These are phyloP conservation scores for Trichoderma arundinaceum DNA, from an alignment of 2,329 filamentous ascomycete species.

Conservation along the genomic window DNA sequence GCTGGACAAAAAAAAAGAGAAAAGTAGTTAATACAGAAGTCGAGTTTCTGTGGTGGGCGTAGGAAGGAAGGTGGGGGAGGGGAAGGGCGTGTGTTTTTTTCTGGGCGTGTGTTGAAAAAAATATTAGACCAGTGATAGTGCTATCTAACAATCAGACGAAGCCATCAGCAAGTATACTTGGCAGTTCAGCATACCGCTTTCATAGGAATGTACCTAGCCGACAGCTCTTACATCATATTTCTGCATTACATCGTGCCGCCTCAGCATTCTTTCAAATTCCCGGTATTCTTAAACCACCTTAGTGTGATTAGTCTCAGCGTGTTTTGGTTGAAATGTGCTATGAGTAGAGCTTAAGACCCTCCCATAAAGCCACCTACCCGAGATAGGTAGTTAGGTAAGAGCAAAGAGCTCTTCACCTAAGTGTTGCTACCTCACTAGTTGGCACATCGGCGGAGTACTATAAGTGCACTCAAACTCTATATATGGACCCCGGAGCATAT, in stretches of 20 bases:
- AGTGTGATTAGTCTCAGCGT: neutral
- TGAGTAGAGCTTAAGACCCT: too few species aligned
- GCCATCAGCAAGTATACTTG: neutral
- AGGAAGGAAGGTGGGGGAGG: constrained; percentile 39
- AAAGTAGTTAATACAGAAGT: constrained; percentile 21
- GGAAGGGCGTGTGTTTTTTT: constrained; percentile 32
- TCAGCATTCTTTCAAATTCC: too few species aligned
- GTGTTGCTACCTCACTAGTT: too few species aligned
- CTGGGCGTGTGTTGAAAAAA: constrained; percentile 27
- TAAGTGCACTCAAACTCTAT: neutral
- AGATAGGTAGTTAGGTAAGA: neutral
- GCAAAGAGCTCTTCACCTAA: too few species aligned
- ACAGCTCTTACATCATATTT: neutral
- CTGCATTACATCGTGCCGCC: too few species aligned
- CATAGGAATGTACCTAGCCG: too few species aligned
- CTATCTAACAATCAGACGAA: constrained; percentile 8
- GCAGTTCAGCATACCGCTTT: too few species aligned
- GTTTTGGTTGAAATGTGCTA: too few species aligned
- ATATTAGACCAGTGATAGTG: constrained; percentile 10
- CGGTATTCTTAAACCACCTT: neutral
- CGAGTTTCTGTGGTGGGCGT: constrained; percentile 35
- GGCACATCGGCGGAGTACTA: neutral
- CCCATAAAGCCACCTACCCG: neutral
- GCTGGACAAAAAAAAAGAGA: constrained; percentile 29
- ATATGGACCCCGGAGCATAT: constrained; percentile 3